These are phyloP conservation scores for Ambrosia hybrid DNA, from an alignment of 140 eudicot genomes.

Conservation along the genomic window DNA sequence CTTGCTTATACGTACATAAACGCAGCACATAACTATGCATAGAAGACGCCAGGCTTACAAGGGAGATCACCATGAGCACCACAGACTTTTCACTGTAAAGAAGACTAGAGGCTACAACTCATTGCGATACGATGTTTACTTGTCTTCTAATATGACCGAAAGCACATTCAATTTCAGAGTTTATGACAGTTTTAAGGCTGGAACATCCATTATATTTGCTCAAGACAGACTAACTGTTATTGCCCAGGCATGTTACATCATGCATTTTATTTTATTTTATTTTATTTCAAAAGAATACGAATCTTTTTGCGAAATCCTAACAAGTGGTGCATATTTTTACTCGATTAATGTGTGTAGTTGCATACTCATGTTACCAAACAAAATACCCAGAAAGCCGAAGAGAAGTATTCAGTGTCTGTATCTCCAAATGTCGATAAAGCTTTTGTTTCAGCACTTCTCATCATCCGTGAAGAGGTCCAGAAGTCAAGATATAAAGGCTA, in stretches of 20 bases:
- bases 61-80: slow-evolving; percentile 44
- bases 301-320: not conserved
- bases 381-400: slow-evolving; percentile 29
- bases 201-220: slow-evolving; percentile 38
- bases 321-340: not conserved
- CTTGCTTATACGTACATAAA: not conserved
- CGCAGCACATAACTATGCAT: slow-evolving; percentile 39
- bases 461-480: slow-evolving; percentile 43
- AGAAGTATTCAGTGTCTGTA: slow-evolving; percentile 34
- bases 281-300: not conserved
- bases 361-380: slow-evolving; percentile 34
- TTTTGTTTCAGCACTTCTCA: slow-evolving; percentile 38
- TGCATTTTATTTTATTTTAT: not conserved
- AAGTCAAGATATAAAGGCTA: slow-evolving; percentile 44
- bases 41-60: slow-evolving; percentile 45
- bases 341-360: slow-evolving; percentile 24
- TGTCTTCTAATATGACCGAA: slow-evolving; percentile 44
- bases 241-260: slow-evolving; percentile 29
- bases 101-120: slow-evolving; percentile 40
- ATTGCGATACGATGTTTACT: slow-evolving; percentile 33
- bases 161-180: slow-evolving; percentile 42
- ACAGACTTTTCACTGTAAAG: slow-evolving; percentile 36
- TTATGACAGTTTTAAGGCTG: slow-evolving; percentile 38
- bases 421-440: slow-evolving; percentile 44
- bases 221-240: slow-evolving; percentile 36